A percentile compares a stretch with the other conserved stretches of the same genome.
Evolutionary conservation across 306 rosid species (phyloP).

Genomic region (Medicago truncatula): MtrunA17r5.0-ANR NC_053046.1:30775001-30775500

Average conservation of each 20-base stretch:
- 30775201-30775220: conserved; percentile 97
- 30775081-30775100: conserved; percentile 93
- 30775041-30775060: conserved; percentile 93
- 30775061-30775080: conserved; percentile 93
- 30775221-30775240: conserved; percentile 70
- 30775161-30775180: conserved; percentile 80
- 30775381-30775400: conserved; percentile 78
- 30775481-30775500: conserved; percentile 64
- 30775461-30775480: conserved; percentile 45
- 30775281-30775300: conserved; percentile 93
- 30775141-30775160: conserved; percentile 86
- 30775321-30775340: conserved; percentile 74
- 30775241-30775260: conserved; percentile 72
- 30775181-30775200: conserved; percentile 82
- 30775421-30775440: conserved; percentile 55
- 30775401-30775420: conserved; percentile 49
- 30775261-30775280: conserved; percentile 79
- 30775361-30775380: conserved; percentile 89
- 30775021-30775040: conserved; percentile 84
- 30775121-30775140: conserved; percentile 88
- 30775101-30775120: conserved; percentile 93
- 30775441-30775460: conserved; percentile 52
- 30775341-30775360: conserved; percentile 73
- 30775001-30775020: conserved; percentile 92
- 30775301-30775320: conserved; percentile 90